Conservation (phyloP, 768 basidiomycete species). For the Kwoniella sp. region DNA sequence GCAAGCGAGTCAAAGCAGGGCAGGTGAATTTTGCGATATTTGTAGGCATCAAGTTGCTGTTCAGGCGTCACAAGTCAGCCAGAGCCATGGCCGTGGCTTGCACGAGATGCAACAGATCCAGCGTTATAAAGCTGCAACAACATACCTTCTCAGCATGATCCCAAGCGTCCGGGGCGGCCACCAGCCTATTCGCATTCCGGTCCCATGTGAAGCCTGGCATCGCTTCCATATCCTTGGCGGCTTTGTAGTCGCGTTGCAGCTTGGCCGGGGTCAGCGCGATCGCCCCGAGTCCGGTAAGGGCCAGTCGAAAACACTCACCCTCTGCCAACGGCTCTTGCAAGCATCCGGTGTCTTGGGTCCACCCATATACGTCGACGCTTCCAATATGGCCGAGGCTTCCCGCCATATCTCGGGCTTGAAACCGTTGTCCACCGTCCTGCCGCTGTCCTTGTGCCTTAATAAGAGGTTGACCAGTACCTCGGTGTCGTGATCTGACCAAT, state of each 20-base stretch:
- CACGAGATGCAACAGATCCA: too few relatives aligned
- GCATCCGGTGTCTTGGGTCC: slow-evolving; percentile 43
- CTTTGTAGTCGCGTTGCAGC: slow-evolving; percentile 36
- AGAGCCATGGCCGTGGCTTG: too few relatives aligned
- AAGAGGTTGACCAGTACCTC: slow-evolving; percentile 27
- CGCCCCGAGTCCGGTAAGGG: background rate
- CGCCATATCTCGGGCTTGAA: slow-evolving; percentile 40
- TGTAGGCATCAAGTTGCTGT: slow-evolving; percentile 26
- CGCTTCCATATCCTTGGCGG: slow-evolving; percentile 33
- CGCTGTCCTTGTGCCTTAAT: slow-evolving; percentile 26
- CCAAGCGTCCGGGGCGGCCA: slow-evolving; percentile 27
- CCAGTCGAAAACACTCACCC: slow-evolving; percentile 14
- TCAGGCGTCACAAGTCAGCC: background rate
- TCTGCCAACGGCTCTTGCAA: slow-evolving; percentile 42
- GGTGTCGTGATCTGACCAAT: slow-evolving; percentile 38
- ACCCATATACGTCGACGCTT: slow-evolving; percentile 20
- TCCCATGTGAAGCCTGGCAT: slow-evolving; percentile 37
- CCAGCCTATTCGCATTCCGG: slow-evolving; percentile 9
- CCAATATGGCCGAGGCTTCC: slow-evolving; percentile 20
- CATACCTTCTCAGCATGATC: slow-evolving; percentile 30
- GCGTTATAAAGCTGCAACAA: too few relatives aligned
- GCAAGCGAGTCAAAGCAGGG: slow-evolving; percentile 29
- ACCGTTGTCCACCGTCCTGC: slow-evolving; percentile 37
- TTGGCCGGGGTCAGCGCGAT: background rate
- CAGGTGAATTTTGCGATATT: slow-evolving; percentile 30